phyloP scores from a whole-genome alignment of 2,329 filamentous ascomycete genomes.

The Tolypocladium pustulatum region DNA sequence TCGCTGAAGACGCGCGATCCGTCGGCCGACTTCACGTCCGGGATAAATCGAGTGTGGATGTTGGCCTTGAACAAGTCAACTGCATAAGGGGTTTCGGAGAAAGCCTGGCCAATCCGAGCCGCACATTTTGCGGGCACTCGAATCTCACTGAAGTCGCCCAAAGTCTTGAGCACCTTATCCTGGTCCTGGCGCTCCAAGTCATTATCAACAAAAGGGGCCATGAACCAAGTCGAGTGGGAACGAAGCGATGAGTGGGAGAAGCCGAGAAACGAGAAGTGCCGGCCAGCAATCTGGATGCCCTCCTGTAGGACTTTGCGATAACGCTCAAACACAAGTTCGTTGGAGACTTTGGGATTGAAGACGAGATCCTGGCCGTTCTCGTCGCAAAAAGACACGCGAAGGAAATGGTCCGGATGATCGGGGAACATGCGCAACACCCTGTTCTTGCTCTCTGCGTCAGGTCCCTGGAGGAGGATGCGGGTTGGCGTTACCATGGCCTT shows the following conservation, averaged over 20 bases:
- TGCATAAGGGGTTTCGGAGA: conserved; percentile 62
- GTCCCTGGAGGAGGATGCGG: conserved; percentile 45
- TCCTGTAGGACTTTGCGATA: conserved; percentile 49
- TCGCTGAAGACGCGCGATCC: conserved; percentile 60
- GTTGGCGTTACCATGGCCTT: conserved; percentile 50
- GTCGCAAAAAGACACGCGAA: conserved; percentile 64
- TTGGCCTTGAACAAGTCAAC: conserved; percentile 33
- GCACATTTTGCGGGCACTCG: conserved; percentile 44
- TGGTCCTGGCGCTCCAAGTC: conserved; percentile 22
- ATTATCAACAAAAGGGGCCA: conserved; percentile 32
- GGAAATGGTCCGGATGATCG: conserved; percentile 49
- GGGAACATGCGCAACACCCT: conserved; percentile 58
- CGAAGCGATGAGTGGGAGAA: conserved; percentile 73
- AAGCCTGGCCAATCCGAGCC: conserved; percentile 55
- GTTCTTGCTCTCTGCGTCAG: conserved; percentile 58
- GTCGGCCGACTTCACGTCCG: conserved; percentile 39
- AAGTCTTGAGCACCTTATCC: conserved; percentile 30
- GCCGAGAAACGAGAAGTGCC: conserved; percentile 56
- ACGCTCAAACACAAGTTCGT: conserved; percentile 40
- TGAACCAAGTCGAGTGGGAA: conserved; percentile 59
- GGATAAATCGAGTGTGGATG: conserved; percentile 25
- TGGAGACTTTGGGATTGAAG: conserved; percentile 39
- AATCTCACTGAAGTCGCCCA: conserved; percentile 43
- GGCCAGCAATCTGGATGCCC: conserved; percentile 54
- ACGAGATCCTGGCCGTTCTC: conserved; percentile 57